Evolutionary conservation across 2,329 filamentous ascomycete genomes (phyloP).

Genomic region (Phialophora expanda): DNA sequence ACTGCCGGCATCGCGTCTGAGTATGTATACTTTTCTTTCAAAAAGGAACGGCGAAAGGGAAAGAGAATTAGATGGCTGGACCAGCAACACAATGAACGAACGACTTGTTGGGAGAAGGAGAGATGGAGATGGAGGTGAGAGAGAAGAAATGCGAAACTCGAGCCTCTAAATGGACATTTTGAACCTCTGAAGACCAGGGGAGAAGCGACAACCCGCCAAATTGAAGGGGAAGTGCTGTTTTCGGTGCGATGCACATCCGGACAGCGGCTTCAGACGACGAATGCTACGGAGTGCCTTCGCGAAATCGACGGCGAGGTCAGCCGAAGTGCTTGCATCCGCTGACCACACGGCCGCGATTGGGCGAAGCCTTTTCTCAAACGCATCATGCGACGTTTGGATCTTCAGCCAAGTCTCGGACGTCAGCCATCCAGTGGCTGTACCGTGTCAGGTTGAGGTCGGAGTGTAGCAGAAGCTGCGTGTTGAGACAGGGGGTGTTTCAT

Average conservation of each 20-base stretch:
- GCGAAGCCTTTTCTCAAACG: constrained; percentile 30
- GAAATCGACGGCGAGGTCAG: constrained; percentile 19
- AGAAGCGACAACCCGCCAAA: constrained; percentile 21
- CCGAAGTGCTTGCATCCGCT: constrained; percentile 19
- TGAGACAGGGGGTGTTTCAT: constrained; percentile 35
- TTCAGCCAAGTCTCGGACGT: constrained; percentile 34
- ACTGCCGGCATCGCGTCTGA: constrained; percentile 36
- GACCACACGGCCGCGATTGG: constrained; percentile 30
- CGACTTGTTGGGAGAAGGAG: constrained; percentile 25
- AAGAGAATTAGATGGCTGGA: constrained; percentile 31
- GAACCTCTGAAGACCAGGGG: constrained; percentile 15
- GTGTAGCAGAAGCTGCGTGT: constrained; percentile 29
- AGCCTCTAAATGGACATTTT: constrained; percentile 34
- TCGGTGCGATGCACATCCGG: constrained; percentile 35
- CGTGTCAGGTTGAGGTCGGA: constrained; percentile 35
- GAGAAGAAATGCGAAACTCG: constrained; percentile 23
- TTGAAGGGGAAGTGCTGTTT: constrained; percentile 32
- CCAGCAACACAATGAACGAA: constrained; percentile 38
- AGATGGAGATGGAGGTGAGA: constrained; percentile 24
- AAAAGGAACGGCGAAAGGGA: constrained; percentile 25
- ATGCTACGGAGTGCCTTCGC: constrained; percentile 23
- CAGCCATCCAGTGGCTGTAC: constrained; percentile 27
- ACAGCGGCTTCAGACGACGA: constrained; percentile 36
- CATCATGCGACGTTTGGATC: constrained; percentile 31
- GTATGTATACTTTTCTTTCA: constrained; percentile 19